Base-by-base conservation (phyloP, 257 asterid genomes). In the Phtheirospermum japonicum region DNA sequence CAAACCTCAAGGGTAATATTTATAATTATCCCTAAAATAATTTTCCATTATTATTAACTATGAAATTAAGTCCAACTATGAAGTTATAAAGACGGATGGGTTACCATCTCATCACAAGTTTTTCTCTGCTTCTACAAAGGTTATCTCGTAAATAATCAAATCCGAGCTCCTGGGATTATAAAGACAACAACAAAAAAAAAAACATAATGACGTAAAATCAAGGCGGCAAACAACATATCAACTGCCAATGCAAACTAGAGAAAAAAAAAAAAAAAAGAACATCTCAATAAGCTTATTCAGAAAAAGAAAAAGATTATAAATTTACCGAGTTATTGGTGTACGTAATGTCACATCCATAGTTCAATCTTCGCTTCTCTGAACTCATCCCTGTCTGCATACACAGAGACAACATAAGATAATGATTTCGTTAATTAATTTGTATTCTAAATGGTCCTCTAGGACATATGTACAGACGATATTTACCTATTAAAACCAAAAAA, bases 61-160 rank as follows among this genome's bases (percentile, higher is more conserved):
- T 45, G 57, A n/a, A 20, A 71, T 16, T 65, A 59, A 68, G 13
- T 45, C 34, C 18, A 63, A 64, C 9, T 57, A 61, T n/a, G 61
- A 16, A 56, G 37, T 68, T 48, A 45, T 13, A 66, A 61, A 54
- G 71, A 64, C n/a, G 17, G 54, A 63, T 37, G 53, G 55, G n/a
- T 56, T 82, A 92, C 97, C 96, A 93, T 89, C 96, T 89, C 99
- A 93, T 87, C 69, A 93, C 99, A 66, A 90, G 92, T 63, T 83
- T 86, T 30, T 76, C 91, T 31, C 76, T 80, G 76, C 82, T 87
- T 76, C 77, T 77, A 64, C 91, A 80, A 59, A 93, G 85, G 75
- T 93, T 89, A 75, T 93, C 99, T 69, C 99, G 93, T 61, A 92
- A 74, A 77, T 92, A 93, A 77, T 93, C 99, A 71, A 93, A 93